phyloP scores from a whole-genome alignment of 192 early-diverging fungal genomes.

The Dispira simplex region DNA sequence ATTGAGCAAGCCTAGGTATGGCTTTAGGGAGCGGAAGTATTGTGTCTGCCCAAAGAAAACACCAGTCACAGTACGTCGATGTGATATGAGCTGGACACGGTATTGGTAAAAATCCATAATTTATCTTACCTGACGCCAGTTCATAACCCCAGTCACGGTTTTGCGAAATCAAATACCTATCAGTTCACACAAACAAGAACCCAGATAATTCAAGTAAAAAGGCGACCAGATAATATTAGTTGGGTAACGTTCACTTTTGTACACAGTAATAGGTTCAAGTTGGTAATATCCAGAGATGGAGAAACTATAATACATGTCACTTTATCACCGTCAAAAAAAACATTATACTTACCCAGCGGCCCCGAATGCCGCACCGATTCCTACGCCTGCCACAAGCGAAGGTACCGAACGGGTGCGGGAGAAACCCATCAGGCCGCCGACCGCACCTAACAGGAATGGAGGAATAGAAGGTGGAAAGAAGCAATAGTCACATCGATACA shows the following conservation, averaged over 20 bases:
- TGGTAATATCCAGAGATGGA: not conserved
- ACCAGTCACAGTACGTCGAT: not conserved
- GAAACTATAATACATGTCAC: not conserved
- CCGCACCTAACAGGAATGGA: no score
- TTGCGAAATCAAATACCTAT: not conserved
- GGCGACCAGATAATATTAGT: not conserved
- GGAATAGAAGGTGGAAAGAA: no score
- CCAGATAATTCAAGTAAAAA: not conserved
- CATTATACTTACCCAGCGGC: no score
- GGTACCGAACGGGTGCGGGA: no score
- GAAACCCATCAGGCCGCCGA: no score
- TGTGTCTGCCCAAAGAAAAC: no score
- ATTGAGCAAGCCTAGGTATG: not conserved
- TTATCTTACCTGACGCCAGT: slow-evolving; percentile 2
- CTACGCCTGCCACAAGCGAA: no score
- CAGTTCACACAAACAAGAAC: not conserved
- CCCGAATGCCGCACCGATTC: no score
- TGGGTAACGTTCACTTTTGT: not conserved
- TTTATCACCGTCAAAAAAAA: not conserved
- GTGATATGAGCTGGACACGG: not conserved
- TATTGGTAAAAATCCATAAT: not conserved
- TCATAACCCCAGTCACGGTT: slow-evolving; percentile 5
- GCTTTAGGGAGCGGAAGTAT: not conserved
- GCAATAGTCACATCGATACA: no score
- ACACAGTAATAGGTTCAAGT: not conserved